Conservation (phyloP, 2,329 filamentous ascomycete species). For the Diplodia mutila region DNA sequence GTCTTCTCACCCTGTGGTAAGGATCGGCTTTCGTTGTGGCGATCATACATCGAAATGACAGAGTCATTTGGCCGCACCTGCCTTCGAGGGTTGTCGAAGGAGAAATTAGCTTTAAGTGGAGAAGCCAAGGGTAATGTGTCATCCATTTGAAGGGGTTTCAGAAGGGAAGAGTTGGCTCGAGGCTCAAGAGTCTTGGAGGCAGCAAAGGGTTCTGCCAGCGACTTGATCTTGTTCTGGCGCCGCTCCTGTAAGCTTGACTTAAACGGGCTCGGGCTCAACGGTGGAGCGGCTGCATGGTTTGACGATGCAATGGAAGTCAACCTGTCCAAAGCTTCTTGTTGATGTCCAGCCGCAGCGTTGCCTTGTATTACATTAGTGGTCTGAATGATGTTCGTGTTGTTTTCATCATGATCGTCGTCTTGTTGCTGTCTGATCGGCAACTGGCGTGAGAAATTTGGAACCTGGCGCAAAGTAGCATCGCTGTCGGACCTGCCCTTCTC, state of each 20-base stretch:
- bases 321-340: constrained; percentile 9
- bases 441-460: constrained; percentile 42
- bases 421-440: constrained; percentile 34
- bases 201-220: constrained; percentile 14
- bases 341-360: constrained; percentile 5
- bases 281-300: not conserved
- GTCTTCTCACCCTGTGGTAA: not conserved
- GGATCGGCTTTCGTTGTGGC: constrained; percentile 7
- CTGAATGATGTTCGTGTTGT: constrained; percentile 3
- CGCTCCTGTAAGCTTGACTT: constrained; percentile 22
- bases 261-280: not conserved
- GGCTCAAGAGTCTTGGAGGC: not conserved
- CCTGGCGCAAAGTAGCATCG: constrained; percentile 18
- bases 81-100: constrained; percentile 18
- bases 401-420: constrained; percentile 29
- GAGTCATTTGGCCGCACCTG: constrained; percentile 23
- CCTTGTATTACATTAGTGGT: constrained; percentile 23
- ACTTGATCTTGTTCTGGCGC: constrained; percentile 24
- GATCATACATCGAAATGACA: constrained; percentile 25
- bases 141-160: constrained; percentile 7
- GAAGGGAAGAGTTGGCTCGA: constrained; percentile 2
- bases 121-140: constrained; percentile 12
- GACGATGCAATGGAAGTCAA: not conserved
- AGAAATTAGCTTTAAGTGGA: constrained; percentile 21
- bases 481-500: constrained; percentile 24